These are phyloP conservation scores for Cyclostephanos tholiformis DNA, from an alignment of 108 stramenopile species.

Conservation along the genomic window DNA sequence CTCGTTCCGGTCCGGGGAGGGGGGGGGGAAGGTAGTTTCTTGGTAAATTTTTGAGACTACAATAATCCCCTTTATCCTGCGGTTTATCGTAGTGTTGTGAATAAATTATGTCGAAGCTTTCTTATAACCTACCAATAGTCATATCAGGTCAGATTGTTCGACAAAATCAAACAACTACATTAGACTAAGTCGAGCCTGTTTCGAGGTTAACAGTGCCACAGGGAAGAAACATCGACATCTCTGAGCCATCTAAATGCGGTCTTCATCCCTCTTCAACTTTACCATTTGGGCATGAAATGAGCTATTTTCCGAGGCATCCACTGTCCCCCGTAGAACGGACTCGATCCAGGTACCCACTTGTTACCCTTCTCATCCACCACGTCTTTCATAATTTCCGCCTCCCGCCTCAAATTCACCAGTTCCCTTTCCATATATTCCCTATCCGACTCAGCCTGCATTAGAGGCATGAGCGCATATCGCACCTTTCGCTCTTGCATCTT, in stretches of 20 bases:
- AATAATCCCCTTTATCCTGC: not conserved
- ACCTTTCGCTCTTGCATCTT: constrained; percentile 77
- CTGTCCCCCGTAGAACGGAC: constrained; percentile 42
- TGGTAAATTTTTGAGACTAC: not conserved
- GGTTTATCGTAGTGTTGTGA: not conserved
- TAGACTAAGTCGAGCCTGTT: not conserved
- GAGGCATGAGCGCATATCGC: constrained; percentile 69
- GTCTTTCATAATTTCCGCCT: constrained; percentile 81
- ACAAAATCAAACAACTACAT: not conserved
- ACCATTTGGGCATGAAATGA: constrained; percentile 40
- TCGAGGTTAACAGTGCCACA: not conserved
- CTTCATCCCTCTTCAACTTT: not conserved
- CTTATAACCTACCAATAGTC: not conserved
- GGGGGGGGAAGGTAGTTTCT: not conserved
- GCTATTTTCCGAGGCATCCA: constrained; percentile 49
- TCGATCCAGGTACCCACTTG: constrained; percentile 38
- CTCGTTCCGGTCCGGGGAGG: not conserved
- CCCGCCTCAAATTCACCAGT: constrained; percentile 56
- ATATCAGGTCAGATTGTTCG: not conserved
- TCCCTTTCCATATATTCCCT: constrained; percentile 75
- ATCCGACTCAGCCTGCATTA: constrained; percentile 87
- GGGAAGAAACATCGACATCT: not conserved
- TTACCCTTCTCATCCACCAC: constrained; percentile 73
- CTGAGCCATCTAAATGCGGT: not conserved
- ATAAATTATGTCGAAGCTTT: not conserved